These are phyloP conservation scores for Huiozyma naganishii DNA, from an alignment of 805 yeast genomes.

Conservation along the genomic window DNA sequence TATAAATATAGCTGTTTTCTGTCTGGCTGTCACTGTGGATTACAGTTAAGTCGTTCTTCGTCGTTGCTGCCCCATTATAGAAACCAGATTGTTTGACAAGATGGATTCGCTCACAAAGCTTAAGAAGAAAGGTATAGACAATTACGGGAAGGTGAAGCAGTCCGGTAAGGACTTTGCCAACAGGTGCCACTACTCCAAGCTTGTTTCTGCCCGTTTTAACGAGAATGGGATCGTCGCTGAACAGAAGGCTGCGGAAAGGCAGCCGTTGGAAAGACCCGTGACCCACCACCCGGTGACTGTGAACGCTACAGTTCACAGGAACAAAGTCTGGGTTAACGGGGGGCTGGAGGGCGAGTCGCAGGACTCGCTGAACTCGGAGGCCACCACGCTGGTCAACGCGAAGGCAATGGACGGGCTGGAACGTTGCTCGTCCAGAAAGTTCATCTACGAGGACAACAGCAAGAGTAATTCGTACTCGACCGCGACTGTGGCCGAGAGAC, in stretches of 20 bases:
- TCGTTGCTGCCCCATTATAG: neutral
- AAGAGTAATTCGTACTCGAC: neutral
- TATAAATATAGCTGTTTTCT: no score
- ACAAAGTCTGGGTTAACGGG: neutral
- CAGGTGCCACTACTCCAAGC: neutral
- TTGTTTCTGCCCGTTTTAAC: neutral
- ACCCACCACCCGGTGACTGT: neutral
- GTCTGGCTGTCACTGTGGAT: no score
- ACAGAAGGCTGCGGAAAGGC: no score
- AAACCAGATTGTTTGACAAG: neutral
- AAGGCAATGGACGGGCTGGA: neutral
- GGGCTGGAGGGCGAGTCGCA: slow-evolving; percentile 6
- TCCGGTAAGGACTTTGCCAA: slow-evolving; percentile 7
- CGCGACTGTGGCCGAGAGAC: neutral
- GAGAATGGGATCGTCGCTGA: neutral
- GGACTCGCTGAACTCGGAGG: slow-evolving; percentile 11
- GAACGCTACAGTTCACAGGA: no score
- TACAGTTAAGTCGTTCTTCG: neutral
- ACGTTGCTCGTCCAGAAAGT: neutral
- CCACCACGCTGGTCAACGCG: slow-evolving; percentile 11
- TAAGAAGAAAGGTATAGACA: slow-evolving; percentile 7
- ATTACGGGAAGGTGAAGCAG: slow-evolving; percentile 7
- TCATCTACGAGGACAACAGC: neutral
- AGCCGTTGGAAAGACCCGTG: neutral
- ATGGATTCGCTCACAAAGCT: slow-evolving; percentile 9